A percentile compares a stretch with the other conserved stretches of the same genome.
phyloP scores from a whole-genome alignment of 192 early-diverging fungal species.

The Chytriomyces sp. region DNA sequence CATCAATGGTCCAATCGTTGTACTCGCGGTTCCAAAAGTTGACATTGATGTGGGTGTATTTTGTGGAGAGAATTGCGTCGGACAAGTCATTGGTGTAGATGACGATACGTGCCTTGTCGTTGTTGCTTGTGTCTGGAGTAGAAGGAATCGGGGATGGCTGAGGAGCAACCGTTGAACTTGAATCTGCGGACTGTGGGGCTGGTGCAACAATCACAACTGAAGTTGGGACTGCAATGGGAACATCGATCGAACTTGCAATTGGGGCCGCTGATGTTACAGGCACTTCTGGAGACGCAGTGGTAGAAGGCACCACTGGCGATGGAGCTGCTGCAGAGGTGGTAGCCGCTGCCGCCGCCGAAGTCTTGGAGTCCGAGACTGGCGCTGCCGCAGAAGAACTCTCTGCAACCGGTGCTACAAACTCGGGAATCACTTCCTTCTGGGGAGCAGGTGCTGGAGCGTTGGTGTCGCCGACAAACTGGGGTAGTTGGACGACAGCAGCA shows the following conservation, averaged over 20 bases:
- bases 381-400: too few relatives aligned
- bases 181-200: background rate
- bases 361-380: too few relatives aligned
- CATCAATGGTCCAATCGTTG: background rate
- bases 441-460: too few relatives aligned
- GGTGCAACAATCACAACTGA: background rate
- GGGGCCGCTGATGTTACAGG: background rate
- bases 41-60: background rate
- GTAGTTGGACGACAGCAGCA: too few relatives aligned
- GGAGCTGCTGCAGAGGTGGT: background rate
- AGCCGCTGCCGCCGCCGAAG: background rate
- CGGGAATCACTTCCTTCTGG: too few relatives aligned
- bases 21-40: background rate
- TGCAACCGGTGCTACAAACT: too few relatives aligned
- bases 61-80: too few relatives aligned
- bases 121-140: background rate
- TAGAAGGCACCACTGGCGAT: background rate
- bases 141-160: background rate
- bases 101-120: background rate
- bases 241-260: background rate
- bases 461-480: too few relatives aligned
- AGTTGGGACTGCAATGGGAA: background rate
- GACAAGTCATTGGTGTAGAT: background rate
- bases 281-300: background rate
- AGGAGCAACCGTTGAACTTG: background rate